These are phyloP conservation scores for Mrakiaceae sp. DNA, from an alignment of 1,284 basidiomycete species.

Conservation along the genomic window DNA sequence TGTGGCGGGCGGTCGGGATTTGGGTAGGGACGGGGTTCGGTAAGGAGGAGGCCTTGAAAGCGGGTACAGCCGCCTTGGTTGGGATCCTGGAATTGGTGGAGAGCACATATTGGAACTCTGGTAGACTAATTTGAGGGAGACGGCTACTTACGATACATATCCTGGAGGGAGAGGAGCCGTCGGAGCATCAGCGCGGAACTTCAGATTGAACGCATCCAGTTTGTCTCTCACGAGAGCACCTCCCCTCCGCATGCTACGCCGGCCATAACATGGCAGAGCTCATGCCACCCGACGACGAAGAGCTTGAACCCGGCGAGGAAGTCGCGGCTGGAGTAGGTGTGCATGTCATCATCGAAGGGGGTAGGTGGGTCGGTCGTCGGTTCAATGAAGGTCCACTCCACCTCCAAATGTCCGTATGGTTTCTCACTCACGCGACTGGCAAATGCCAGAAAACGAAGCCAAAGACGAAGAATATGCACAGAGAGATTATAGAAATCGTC, in stretches of 20 bases:
- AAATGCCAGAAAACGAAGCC: conserved; percentile 10
- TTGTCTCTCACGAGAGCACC: conserved; percentile 21
- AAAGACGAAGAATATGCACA: not conserved
- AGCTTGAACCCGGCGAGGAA: conserved; percentile 23
- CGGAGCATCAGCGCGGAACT: too few relatives aligned
- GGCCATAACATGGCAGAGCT: conserved; percentile 30
- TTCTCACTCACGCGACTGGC: not conserved
- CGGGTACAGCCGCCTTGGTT: conserved; percentile 33
- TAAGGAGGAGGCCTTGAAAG: conserved; percentile 29
- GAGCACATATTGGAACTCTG: not conserved
- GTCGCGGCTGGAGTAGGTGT: not conserved
- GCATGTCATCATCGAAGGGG: not conserved
- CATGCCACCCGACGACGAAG: conserved; percentile 32
- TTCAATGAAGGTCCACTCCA: not conserved
- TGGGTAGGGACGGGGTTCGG: conserved; percentile 21
- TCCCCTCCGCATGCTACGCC: conserved; percentile 33
- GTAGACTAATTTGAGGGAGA: too few relatives aligned
- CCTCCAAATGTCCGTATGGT: not conserved
- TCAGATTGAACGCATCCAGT: not conserved
- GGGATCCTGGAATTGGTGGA: conserved; percentile 24
- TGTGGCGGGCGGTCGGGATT: conserved; percentile 7
- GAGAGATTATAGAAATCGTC: not conserved
- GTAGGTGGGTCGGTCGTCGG: not conserved
- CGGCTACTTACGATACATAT: conserved; percentile 26
- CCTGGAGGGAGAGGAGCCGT: not conserved